Percentiles rank a stretch among this genome's conserved stretches.
Evolutionary conservation across 192 early-diverging fungal genomes (phyloP).

Genomic region (Backusella liffmaniae): DNA sequence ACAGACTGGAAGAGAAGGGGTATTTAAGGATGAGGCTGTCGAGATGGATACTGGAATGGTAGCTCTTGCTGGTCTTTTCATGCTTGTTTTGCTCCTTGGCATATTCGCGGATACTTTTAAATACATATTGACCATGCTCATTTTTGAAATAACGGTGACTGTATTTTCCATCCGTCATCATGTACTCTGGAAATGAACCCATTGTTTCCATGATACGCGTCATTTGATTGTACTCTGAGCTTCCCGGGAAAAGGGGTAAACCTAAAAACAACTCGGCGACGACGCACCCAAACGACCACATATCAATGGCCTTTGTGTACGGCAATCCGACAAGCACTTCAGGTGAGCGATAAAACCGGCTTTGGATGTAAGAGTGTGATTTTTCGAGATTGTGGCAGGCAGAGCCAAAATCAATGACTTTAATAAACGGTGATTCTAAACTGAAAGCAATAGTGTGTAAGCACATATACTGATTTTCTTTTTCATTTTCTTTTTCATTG

Average conservation of each 20-base stretch:
- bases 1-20: neutral
- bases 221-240: constrained; percentile 95
- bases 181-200: constrained; percentile 70
- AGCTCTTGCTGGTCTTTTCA: neutral
- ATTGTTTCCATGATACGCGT: constrained; percentile 89
- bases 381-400: constrained; percentile 86
- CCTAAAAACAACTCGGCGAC: constrained; percentile 94
- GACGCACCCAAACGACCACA: constrained; percentile 99
- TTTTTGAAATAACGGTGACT: constrained; percentile 81
- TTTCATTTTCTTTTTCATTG: neutral
- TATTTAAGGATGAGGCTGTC: constrained; percentile 10
- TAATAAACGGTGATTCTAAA: constrained; percentile 87
- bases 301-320: constrained; percentile 92
- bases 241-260: constrained; percentile 92
- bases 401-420: constrained; percentile 97
- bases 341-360: constrained; percentile 95
- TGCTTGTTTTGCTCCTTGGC: constrained; percentile 16
- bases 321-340: constrained; percentile 93
- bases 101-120: constrained; percentile 4
- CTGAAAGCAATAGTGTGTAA: constrained; percentile 37
- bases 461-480: neutral
- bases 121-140: constrained; percentile 35
- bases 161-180: constrained; percentile 88
- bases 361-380: constrained; percentile 97
- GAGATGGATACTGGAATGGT: neutral